Percentiles rank a stretch among this genome's conserved stretches.
Evolutionary conservation across 2,329 filamentous ascomycete genomes (phyloP).

Genomic region (Tothia fuscella): DNA sequence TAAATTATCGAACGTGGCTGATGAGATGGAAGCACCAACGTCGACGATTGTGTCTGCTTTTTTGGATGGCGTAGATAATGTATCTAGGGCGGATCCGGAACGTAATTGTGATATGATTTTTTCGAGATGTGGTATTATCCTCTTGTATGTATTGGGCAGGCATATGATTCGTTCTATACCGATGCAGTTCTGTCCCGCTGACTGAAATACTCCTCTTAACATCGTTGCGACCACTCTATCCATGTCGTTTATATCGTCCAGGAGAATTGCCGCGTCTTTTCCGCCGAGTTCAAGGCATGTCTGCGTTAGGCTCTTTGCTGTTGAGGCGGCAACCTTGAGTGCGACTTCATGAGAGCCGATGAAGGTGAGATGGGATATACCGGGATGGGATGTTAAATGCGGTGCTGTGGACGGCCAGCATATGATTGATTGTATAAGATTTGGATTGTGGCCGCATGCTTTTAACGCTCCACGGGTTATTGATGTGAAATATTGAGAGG

Average conservation of each 20-base stretch:
- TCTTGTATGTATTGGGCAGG: constrained; percentile 51
- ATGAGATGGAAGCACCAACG: constrained; percentile 81
- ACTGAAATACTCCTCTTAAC: constrained; percentile 88
- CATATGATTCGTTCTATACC: constrained; percentile 72
- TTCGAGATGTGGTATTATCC: constrained; percentile 56
- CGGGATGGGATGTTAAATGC: constrained; percentile 72
- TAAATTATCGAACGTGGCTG: constrained; percentile 59
- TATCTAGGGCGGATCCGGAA: constrained; percentile 56
- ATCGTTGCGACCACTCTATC: constrained; percentile 67
- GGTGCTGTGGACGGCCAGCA: constrained; percentile 80
- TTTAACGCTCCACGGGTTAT: constrained; percentile 68
- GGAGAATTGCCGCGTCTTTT: constrained; percentile 82
- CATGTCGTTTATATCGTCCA: constrained; percentile 63
- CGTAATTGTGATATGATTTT: constrained; percentile 64
- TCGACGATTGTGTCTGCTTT: constrained; percentile 53
- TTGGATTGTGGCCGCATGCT: constrained; percentile 70
- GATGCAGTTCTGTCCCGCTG: constrained; percentile 93
- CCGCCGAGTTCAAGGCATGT: constrained; percentile 86
- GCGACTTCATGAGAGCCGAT: constrained; percentile 84
- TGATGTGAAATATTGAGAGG: constrained; percentile 64
- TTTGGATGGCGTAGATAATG: constrained; percentile 24
- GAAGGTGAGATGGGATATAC: constrained; percentile 83
- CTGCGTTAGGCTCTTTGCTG: constrained; percentile 75
- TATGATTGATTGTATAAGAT: constrained; percentile 71
- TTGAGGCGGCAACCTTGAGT: constrained; percentile 74